Conservation (phyloP, 495 filamentous ascomycete genomes). For the Daldinia caldariorum region DNA sequence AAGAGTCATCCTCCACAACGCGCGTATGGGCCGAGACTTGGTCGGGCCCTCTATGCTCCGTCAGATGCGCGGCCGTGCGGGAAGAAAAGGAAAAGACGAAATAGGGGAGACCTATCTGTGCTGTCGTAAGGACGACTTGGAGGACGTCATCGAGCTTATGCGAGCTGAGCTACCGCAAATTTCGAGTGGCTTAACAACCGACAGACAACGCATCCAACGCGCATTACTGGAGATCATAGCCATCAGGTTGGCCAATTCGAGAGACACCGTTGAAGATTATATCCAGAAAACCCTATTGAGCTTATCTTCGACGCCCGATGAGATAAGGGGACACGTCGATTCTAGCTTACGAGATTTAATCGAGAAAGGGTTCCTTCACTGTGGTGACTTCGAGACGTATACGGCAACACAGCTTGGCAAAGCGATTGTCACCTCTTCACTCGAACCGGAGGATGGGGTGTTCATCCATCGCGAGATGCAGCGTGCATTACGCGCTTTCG, state of each 20-base stretch:
- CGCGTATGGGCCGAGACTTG: slow-evolving; percentile 79
- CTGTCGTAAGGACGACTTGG: slow-evolving; percentile 74
- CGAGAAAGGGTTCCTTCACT: slow-evolving; percentile 64
- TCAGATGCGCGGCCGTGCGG: slow-evolving; percentile 86
- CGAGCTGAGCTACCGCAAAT: slow-evolving; percentile 77
- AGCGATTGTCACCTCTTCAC: slow-evolving; percentile 76
- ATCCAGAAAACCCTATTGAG: slow-evolving; percentile 74
- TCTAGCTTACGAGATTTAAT: slow-evolving; percentile 64
- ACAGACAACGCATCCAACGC: slow-evolving; percentile 74
- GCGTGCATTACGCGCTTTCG: slow-evolving; percentile 75
- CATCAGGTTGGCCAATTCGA: slow-evolving; percentile 74
- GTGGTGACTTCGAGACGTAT: slow-evolving; percentile 62
- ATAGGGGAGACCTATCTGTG: slow-evolving; percentile 83
- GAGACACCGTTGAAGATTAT: slow-evolving; percentile 75
- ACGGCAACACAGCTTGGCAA: slow-evolving; percentile 72
- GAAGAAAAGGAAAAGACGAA: slow-evolving; percentile 84
- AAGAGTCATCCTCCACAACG: slow-evolving; percentile 81
- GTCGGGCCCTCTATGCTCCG: slow-evolving; percentile 77
- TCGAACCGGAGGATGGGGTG: slow-evolving; percentile 79
- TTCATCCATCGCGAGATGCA: slow-evolving; percentile 77
- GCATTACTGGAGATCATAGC: slow-evolving; percentile 80
- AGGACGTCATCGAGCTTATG: slow-evolving; percentile 74
- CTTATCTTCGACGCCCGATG: slow-evolving; percentile 55
- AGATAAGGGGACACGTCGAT: slow-evolving; percentile 63
- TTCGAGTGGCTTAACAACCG: slow-evolving; percentile 74